phyloP scores from a whole-genome alignment of 768 basidiomycete species.

The Xerocomellus amylosporus region DNA sequence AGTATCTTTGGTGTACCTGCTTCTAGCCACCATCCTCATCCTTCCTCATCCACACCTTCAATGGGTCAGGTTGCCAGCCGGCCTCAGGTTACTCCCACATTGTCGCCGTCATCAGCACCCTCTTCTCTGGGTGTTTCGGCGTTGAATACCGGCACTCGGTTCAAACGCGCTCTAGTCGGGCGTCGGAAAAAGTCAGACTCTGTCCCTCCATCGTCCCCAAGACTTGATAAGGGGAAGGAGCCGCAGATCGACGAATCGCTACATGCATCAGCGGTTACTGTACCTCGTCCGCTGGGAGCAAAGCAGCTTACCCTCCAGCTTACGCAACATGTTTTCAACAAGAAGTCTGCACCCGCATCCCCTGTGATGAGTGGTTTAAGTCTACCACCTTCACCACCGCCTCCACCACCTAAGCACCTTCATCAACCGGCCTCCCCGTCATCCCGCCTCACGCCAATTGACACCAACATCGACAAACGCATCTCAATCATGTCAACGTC shows the following conservation, averaged over 20 bases:
- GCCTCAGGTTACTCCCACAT: constrained; percentile 24
- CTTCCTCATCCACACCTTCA: constrained; percentile 27
- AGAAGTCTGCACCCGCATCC: constrained; percentile 33
- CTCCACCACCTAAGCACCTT: constrained; percentile 40
- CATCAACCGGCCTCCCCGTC: constrained; percentile 17
- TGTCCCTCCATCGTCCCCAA: constrained; percentile 18
- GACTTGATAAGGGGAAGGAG: constrained; percentile 22
- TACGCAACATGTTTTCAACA: constrained; percentile 48
- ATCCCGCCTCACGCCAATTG: constrained; percentile 23
- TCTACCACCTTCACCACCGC: constrained; percentile 36
- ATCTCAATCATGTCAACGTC: constrained; percentile 50
- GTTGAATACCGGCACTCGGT: constrained; percentile 25
- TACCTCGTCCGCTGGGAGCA: constrained; percentile 27
- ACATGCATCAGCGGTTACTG: constrained; percentile 7
- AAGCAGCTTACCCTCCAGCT: constrained; percentile 40
- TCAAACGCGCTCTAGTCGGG: constrained; percentile 32
- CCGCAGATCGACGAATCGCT: constrained; percentile 18
- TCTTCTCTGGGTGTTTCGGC: constrained; percentile 21
- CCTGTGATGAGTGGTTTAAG: constrained; percentile 32
- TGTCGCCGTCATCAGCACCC: constrained; percentile 30
- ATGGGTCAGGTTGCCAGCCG: constrained; percentile 37
- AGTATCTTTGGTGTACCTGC: constrained; percentile 29
- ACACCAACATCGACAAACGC: constrained; percentile 37
- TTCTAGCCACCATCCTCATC: constrained; percentile 22
- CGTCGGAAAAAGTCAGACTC: constrained; percentile 34